These are phyloP conservation scores for Chlamydomonas schloesseri DNA, from an alignment of 139 green algal genomes.

Conservation along the genomic window DNA sequence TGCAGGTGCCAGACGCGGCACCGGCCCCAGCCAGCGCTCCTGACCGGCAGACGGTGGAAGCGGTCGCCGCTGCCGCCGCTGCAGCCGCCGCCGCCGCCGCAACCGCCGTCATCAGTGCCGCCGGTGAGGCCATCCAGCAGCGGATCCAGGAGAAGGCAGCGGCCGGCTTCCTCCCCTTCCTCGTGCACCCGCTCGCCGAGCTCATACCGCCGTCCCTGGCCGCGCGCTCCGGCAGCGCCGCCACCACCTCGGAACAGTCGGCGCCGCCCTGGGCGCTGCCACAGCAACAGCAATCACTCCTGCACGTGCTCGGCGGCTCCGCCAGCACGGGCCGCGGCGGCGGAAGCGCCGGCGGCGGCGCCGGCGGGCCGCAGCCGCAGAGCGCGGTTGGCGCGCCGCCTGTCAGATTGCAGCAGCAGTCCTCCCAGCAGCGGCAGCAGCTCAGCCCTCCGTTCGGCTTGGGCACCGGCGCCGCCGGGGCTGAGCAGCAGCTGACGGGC, in stretches of 20 bases:
- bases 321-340: neutral
- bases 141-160: constrained; percentile 71
- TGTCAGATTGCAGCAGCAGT: neutral
- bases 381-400: no score
- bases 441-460: neutral
- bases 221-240: neutral
- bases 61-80: constrained; percentile 72
- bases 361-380: neutral
- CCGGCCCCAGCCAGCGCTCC: constrained; percentile 10
- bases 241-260: constrained; percentile 18
- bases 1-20: neutral
- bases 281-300: neutral
- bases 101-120: constrained; percentile 78
- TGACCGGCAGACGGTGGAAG: constrained; percentile 68
- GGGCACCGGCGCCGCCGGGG: constrained; percentile 1
- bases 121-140: constrained; percentile 74
- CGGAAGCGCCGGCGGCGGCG: neutral
- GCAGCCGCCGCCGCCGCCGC: constrained; percentile 76
- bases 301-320: constrained; percentile 16
- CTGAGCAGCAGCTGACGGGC: neutral
- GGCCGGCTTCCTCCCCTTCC: constrained; percentile 58
- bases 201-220: constrained; percentile 38
- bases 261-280: neutral
- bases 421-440: constrained; percentile 16
- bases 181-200: constrained; percentile 36